Conservation (phyloP, 441 rosid genomes). For the Melastoma candidum region DNA sequence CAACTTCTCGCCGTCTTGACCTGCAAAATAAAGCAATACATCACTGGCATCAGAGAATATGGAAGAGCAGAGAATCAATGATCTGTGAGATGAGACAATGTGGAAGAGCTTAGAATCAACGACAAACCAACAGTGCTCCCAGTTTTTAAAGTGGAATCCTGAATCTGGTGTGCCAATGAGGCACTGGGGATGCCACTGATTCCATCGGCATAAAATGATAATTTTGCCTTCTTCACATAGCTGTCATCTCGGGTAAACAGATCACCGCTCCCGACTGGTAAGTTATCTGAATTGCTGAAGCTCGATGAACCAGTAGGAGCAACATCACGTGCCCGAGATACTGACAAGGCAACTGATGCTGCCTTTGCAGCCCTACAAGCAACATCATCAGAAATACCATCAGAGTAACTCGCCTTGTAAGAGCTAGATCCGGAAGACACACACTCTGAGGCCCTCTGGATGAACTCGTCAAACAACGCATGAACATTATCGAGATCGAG, state of each 20-base stretch:
- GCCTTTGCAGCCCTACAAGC: slow-evolving; percentile 3
- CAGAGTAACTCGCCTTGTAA: slow-evolving; percentile 18
- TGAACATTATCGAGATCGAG: slow-evolving; percentile 74
- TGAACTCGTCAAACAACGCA: slow-evolving; percentile 58
- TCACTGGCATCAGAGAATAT: not conserved
- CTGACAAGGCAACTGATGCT: slow-evolving; percentile 9
- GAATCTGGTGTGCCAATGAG: slow-evolving; percentile 34
- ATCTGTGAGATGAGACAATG: not conserved
- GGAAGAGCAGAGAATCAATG: not conserved
- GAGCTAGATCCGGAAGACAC: slow-evolving; percentile 19
- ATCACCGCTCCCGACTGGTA: slow-evolving; percentile 21
- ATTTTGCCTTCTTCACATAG: slow-evolving; percentile 43
- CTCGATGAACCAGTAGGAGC: slow-evolving; percentile 14
- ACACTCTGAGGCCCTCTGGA: slow-evolving; percentile 78
- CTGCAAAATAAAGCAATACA: slow-evolving; percentile 24
- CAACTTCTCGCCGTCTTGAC: slow-evolving; percentile 60
- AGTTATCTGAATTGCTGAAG: slow-evolving; percentile 22
- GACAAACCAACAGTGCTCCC: slow-evolving; percentile 35
- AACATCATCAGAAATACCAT: slow-evolving; percentile 16
- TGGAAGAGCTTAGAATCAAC: not conserved
- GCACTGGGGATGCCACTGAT: slow-evolving; percentile 22
- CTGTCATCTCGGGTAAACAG: slow-evolving; percentile 66
- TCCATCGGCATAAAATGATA: slow-evolving; percentile 42
- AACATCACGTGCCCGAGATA: slow-evolving; percentile 5
- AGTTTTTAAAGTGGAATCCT: slow-evolving; percentile 51